A percentile compares a stretch with the other conserved stretches of the same genome.
Evolutionary conservation across 495 filamentous ascomycete species (phyloP).

Genomic region (Penicillium macrosclerotiorum): DNA sequence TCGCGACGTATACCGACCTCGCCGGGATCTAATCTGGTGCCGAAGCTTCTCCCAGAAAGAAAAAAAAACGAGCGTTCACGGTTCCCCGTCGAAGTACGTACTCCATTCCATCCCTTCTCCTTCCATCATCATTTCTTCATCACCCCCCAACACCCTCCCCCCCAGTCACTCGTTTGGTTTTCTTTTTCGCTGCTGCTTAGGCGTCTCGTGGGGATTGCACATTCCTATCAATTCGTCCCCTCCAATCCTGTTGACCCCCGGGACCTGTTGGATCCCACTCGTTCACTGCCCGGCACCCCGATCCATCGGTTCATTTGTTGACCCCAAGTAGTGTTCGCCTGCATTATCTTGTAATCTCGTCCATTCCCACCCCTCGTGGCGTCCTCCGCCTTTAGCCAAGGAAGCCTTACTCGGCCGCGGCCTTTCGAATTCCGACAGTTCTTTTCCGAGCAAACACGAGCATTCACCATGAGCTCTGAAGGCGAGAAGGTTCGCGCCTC

Average conservation of each 20-base stretch:
- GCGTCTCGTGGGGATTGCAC: no score
- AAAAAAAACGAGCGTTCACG: constrained; percentile 8
- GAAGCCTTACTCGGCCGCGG: constrained; percentile 48
- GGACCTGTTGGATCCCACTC: no score
- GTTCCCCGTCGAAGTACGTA: constrained; percentile 18
- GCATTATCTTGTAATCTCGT: constrained; percentile 17
- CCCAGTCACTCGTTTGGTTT: constrained; percentile 11
- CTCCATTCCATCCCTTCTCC: constrained; percentile 20
- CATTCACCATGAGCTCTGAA: constrained; percentile 58
- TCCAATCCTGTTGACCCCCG: no score
- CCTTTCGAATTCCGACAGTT: constrained; percentile 53
- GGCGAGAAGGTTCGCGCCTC: constrained; percentile 80
- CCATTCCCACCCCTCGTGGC: constrained; percentile 38
- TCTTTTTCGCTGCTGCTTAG: no score
- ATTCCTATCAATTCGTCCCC: no score
- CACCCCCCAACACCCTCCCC: constrained; percentile 12
- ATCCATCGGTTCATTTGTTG: no score
- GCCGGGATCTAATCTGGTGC: constrained; percentile 1
- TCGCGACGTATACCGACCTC: background rate
- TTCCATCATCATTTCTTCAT: constrained; percentile 29
- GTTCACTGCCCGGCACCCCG: no score
- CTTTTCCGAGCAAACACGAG: constrained; percentile 44
- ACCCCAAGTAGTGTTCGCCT: constrained; percentile 20
- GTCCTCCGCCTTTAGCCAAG: constrained; percentile 45
- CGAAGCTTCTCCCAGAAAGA: constrained; percentile 1